These are phyloP conservation scores for Magnusiomyces paraingens DNA, from an alignment of 1,139 yeast species.

Conservation along the genomic window DNA sequence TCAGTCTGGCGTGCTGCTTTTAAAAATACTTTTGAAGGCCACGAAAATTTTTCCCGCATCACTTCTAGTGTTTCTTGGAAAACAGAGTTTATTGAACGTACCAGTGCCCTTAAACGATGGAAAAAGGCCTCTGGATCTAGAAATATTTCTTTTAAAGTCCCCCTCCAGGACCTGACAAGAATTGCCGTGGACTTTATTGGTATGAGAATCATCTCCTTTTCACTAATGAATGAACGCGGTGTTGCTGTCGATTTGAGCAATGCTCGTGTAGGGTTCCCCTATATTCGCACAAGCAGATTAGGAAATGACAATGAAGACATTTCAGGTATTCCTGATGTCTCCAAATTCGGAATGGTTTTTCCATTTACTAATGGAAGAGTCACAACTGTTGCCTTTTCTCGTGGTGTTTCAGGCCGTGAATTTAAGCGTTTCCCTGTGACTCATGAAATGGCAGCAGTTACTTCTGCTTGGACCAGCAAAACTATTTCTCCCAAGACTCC, in stretches of 20 bases:
- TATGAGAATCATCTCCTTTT: slow-evolving; percentile 26
- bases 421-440: slow-evolving; percentile 22
- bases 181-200: slow-evolving; percentile 28
- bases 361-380: slow-evolving; percentile 29
- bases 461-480: slow-evolving; percentile 31
- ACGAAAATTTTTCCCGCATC: slow-evolving; percentile 24
- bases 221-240: slow-evolving; percentile 26
- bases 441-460: slow-evolving; percentile 24
- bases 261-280: slow-evolving; percentile 31
- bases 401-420: slow-evolving; percentile 29
- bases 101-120: slow-evolving; percentile 29
- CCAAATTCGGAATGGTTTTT: slow-evolving; percentile 30
- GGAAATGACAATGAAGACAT: background rate
- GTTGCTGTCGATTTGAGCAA: slow-evolving; percentile 30
- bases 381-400: slow-evolving; percentile 24
- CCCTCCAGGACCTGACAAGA: slow-evolving; percentile 24
- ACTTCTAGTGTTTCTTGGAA: slow-evolving; percentile 29
- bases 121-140: slow-evolving; percentile 22
- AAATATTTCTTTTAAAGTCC: slow-evolving; percentile 29
- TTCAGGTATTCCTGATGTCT: slow-evolving; percentile 24
- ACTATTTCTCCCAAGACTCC: slow-evolving; percentile 22
- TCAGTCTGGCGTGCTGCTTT: slow-evolving; percentile 32
- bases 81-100: slow-evolving; percentile 27
- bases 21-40: slow-evolving; percentile 20
- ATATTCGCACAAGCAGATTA: slow-evolving; percentile 23